A percentile compares a stretch with the other conserved stretches of the same genome.
These are phyloP conservation scores for Porodaedalea pini DNA, from an alignment of 1,284 basidiomycete genomes.

Conservation along the genomic window DNA sequence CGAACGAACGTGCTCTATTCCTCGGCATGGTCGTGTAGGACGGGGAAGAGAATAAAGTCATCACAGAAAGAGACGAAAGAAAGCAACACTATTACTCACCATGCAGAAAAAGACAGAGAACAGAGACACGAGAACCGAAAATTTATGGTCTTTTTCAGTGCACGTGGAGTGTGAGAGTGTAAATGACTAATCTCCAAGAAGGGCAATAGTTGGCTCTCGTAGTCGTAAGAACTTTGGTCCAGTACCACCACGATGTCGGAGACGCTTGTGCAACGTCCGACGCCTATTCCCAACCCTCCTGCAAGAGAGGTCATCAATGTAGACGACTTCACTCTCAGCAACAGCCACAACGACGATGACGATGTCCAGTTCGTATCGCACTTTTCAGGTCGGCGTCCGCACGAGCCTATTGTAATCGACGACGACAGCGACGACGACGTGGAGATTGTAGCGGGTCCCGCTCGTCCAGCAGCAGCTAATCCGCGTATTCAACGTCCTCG, in stretches of 20 bases:
- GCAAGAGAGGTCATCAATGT: slow-evolving; percentile 17
- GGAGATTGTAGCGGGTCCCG: slow-evolving; percentile 20
- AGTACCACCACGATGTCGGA: slow-evolving; percentile 14
- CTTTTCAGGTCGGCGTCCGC: slow-evolving; percentile 11
- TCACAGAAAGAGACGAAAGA: slow-evolving; percentile 36
- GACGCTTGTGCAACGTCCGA: slow-evolving; percentile 19
- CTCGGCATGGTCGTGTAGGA: slow-evolving; percentile 79
- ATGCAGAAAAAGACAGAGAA: slow-evolving; percentile 3
- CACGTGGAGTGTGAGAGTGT: slow-evolving; percentile 19
- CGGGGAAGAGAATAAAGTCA: slow-evolving; percentile 84
- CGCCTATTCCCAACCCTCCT: neutral
- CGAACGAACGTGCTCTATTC: slow-evolving; percentile 67
- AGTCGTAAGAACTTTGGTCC: neutral
- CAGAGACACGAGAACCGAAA: slow-evolving; percentile 1
- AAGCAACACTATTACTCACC: slow-evolving; percentile 9
- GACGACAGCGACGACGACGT: slow-evolving; percentile 36
- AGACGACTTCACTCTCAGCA: slow-evolving; percentile 1
- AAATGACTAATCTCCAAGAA: neutral
- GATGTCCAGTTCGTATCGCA: slow-evolving; percentile 26
- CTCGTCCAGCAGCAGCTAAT: slow-evolving; percentile 5
- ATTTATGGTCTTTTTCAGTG: slow-evolving; percentile 12
- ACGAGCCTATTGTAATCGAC: slow-evolving; percentile 36
- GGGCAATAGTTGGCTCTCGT: neutral
- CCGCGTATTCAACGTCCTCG: slow-evolving; percentile 17
- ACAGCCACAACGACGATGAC: slow-evolving; percentile 24